Evolutionary conservation across 2,329 filamentous ascomycete species (phyloP), one percentile per base, ranked within the genome.

Genomic region (Cladosporium sp.): DNA sequence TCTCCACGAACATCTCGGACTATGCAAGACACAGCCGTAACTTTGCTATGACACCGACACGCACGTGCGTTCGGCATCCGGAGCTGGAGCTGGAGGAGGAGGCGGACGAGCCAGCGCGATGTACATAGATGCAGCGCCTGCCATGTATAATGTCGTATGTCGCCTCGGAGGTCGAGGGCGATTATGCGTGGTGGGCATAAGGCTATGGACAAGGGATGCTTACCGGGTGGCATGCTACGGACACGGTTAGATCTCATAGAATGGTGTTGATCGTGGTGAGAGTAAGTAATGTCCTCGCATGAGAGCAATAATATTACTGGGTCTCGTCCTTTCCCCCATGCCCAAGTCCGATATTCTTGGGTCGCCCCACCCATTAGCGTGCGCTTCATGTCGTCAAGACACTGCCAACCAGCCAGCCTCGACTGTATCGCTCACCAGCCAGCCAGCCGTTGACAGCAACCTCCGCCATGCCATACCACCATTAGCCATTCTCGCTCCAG

Each of bases 371-470:
- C 25, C 43, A 33, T 35, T 47, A 47, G 43, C 43, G 42, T 27
- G 12, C 32, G 43, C 35, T 47, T 38, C n/a, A 47, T 47, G 43
- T 38, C 43, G 43, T 47, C 43, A 47, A 38, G 43, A 47, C 43
- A 45, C 22, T 27, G 30, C 43, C 32, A 38, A 8, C 40, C 22
- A 5, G 30, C 43, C 32, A 38, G 15, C 40, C n/a, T 18, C 22
- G 22, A 27, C 22, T 27, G 22, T 27, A 27, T 27, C 22, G 22
- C 22, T 9, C 4, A 9, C 43, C 33, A 38, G 20, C 43, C 43
- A 38, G n/a, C 43, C 29, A 29, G 32, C 32, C 22, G 22, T 27
- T 27, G 22, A 27, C 22, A 27, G 22, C 22, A 27, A 30, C 18
- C 42, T 29, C 29, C 29, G 42, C 35, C 29, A 45, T 45, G 42